A percentile compares a stretch with the other conserved stretches of the same genome.
Evolutionary conservation across 345 rosid genomes (phyloP).

Genomic region (Viola odorata): DNA sequence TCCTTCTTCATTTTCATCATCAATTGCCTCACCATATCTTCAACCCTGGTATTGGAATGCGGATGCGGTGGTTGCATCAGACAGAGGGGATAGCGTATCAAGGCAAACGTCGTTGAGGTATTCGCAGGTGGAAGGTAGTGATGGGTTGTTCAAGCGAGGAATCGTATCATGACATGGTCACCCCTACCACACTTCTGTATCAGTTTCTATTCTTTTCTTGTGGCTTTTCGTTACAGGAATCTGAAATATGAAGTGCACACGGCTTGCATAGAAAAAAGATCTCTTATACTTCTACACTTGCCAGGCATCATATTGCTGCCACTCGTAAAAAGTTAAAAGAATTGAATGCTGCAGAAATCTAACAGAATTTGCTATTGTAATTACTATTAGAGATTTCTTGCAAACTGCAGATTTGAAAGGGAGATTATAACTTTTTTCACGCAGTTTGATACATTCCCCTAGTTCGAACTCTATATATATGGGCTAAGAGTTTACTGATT

Average conservation of each 20-base stretch:
- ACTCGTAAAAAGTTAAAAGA: no score
- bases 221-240: not conserved
- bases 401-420: no score
- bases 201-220: not conserved
- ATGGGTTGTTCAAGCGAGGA: constrained; percentile 57
- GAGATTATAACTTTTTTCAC: no score
- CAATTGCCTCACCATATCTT: constrained; percentile 34
- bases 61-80: constrained; percentile 32
- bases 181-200: not conserved
- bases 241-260: not conserved
- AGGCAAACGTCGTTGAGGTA: constrained; percentile 42
- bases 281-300: no score
- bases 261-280: not conserved
- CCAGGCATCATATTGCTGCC: no score
- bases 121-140: constrained; percentile 67
- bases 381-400: no score
- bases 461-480: no score
- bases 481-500: no score
- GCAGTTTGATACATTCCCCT: no score
- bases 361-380: no score
- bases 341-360: no score
- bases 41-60: constrained; percentile 79
- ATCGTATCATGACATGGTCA: constrained; percentile 34
- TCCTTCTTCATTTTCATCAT: constrained; percentile 28
- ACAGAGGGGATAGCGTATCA: constrained; percentile 22